Evolutionary conservation across 305 asterid species (phyloP), one percentile per base, ranked within the genome.

Genomic region (Fraxinus albicans): DNA sequence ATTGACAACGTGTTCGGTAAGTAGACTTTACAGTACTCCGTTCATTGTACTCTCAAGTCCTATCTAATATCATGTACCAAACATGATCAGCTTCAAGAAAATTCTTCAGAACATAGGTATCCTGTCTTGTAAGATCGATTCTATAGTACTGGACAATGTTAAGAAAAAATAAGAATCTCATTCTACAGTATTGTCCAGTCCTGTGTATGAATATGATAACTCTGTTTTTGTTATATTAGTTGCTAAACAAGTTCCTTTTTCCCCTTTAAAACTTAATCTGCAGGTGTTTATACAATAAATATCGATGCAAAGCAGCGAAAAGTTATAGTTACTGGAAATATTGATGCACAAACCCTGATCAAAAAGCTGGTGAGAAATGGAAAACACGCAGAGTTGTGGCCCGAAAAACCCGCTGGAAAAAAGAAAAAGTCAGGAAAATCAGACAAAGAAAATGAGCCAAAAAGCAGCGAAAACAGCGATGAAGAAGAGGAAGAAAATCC

Each of bases 321-420:
- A 87, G 98, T 93, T 2, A 89, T 87, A 1, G 98, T 95, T 55
- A 91, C 91, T 23, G 98, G 98, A 73, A 90, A 92, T 88, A 87
- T 95, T 38, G 97, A 91, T 58, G 85, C 91, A 2, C 90, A 90
- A 42, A 84, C 88, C 74, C 85, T 92, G 63, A 74, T 93, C 55
- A 94, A 86, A 88, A 94, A 94, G 77, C 87, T 94, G 31, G 80
- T 86, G 7, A 93, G 88, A 79, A 85, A 90, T 8, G 96, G 98
- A n/a, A 95, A 90, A 27, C 94, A 88, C 77, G 95, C 97, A 73
- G 91, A 92, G 87, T 9, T 93, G 10, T 94, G 95, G 95, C 92
- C 94, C 74, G 91, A 88, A 80, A 91, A 88, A 3, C 88, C 87
- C 34, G 12, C 89, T 38, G 83, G 80, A 27, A 90, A 89, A 79